phyloP scores from a whole-genome alignment of 2,329 filamentous ascomycete genomes.

The Pseudogymnoascus sp. region DNA sequence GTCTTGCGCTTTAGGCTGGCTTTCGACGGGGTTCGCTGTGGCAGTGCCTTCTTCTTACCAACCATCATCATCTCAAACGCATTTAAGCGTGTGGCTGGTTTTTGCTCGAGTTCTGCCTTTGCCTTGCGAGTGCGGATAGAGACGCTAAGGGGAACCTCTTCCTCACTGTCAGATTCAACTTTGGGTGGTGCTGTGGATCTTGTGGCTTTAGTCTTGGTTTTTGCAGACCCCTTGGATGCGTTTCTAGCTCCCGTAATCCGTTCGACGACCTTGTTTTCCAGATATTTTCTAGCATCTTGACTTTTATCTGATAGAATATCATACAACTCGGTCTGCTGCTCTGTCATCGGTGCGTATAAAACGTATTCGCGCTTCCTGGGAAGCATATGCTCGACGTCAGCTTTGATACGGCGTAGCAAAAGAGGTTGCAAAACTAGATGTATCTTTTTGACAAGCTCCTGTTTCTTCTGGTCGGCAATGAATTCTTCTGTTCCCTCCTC shows the following conservation, averaged over 20 bases:
- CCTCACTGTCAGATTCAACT: conserved; percentile 22
- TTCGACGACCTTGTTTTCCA: conserved; percentile 71
- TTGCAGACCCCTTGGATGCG: conserved; percentile 8
- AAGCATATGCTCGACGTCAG: conserved; percentile 83
- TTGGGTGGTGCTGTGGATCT: conserved; percentile 10
- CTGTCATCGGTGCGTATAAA: conserved; percentile 83
- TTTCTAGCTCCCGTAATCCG: conserved; percentile 38
- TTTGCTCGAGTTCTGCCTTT: conserved; percentile 13
- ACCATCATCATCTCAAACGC: conserved; percentile 38
- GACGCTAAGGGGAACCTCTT: conserved; percentile 20
- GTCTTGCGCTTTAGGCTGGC: conserved; percentile 48
- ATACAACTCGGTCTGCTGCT: conserved; percentile 86
- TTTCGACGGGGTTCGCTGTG: conserved; percentile 20
- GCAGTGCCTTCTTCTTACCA: conserved; percentile 12
- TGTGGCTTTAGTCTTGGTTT: background rate
- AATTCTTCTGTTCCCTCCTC: conserved; percentile 71
- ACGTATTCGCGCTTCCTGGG: conserved; percentile 97
- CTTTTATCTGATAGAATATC: conserved; percentile 51
- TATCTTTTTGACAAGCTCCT: conserved; percentile 74
- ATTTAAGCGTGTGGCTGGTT: conserved; percentile 27
- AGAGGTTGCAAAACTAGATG: conserved; percentile 91
- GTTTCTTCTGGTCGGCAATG: conserved; percentile 67
- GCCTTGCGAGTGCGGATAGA: conserved; percentile 20
- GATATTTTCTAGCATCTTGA: conserved; percentile 58
- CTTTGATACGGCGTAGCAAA: conserved; percentile 78